These are phyloP conservation scores for Colletotrichum australisinense DNA, from an alignment of 2,329 filamentous ascomycete species.

Conservation along the genomic window DNA sequence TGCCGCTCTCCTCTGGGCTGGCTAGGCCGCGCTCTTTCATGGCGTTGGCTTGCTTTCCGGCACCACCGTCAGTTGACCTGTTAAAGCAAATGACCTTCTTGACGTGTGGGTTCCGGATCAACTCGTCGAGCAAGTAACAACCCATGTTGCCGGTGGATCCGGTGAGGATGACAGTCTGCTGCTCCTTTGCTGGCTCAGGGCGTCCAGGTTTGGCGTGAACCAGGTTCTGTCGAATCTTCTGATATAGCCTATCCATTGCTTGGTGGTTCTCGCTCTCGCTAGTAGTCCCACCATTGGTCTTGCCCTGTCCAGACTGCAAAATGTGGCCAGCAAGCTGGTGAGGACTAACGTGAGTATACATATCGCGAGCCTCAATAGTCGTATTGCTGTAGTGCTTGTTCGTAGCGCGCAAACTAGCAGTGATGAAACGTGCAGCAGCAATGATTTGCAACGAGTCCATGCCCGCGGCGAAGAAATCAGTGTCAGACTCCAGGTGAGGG, in stretches of 20 bases:
- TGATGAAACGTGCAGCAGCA: conserved; percentile 47
- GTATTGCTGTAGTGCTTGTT: conserved; percentile 47
- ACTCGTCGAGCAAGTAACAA: conserved; percentile 24
- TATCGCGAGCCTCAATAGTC: conserved; percentile 49
- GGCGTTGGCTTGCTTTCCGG: conserved; percentile 21
- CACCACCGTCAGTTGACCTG: conserved; percentile 22
- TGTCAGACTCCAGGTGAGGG: conserved; percentile 37
- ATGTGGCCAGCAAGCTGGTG: conserved; percentile 46
- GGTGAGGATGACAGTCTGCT: conserved; percentile 38
- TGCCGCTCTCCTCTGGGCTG: conserved; percentile 7
- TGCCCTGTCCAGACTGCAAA: background rate
- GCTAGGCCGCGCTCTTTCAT: conserved; percentile 24
- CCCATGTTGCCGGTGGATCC: conserved; percentile 31
- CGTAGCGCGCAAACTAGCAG: conserved; percentile 44
- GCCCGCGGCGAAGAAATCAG: conserved; percentile 52
- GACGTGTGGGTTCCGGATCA: conserved; percentile 36
- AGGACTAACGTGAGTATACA: conserved; percentile 52
- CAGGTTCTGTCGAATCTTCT: conserved; percentile 48
- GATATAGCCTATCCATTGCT: conserved; percentile 46
- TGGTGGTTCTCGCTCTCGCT: background rate
- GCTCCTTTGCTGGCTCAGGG: conserved; percentile 44
- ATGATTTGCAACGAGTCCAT: conserved; percentile 55
- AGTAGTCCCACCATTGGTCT: background rate
- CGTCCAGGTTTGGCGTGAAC: conserved; percentile 39
- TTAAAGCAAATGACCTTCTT: conserved; percentile 26